A percentile compares a stretch with the other conserved stretches of the same genome.
These are phyloP conservation scores for Yamadazyma aaseri DNA, from an alignment of 1,139 yeast species.

Conservation along the genomic window DNA sequence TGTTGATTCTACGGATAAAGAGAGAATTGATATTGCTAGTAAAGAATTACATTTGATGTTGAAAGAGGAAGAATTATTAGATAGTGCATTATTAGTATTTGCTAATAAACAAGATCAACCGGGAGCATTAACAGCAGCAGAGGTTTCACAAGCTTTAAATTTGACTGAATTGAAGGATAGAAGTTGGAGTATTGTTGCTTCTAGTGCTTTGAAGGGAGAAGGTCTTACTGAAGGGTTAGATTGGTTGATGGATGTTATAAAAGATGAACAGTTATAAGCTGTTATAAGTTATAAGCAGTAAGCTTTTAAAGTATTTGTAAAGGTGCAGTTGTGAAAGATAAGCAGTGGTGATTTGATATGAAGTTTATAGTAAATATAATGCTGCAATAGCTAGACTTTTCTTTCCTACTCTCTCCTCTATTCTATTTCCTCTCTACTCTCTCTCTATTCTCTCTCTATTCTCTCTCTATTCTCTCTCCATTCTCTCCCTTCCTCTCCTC, in stretches of 20 bases:
- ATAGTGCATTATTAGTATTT: slow-evolving; percentile 87
- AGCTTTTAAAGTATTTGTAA: too few relatives aligned
- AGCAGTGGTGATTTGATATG: too few relatives aligned
- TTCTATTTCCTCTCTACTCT: too few relatives aligned
- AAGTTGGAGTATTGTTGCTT: slow-evolving; percentile 97
- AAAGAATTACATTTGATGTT: slow-evolving; percentile 91
- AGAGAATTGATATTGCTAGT: slow-evolving; percentile 82
- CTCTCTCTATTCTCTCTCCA: too few relatives aligned
- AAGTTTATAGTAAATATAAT: too few relatives aligned
- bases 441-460: too few relatives aligned
- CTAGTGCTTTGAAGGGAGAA: slow-evolving; percentile 94
- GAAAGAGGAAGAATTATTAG: slow-evolving; percentile 86
- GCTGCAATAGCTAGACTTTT: too few relatives aligned
- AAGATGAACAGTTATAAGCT: slow-evolving; percentile 74
- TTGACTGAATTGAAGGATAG: slow-evolving; percentile 89
- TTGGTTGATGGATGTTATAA: slow-evolving; percentile 94
- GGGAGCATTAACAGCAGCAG: slow-evolving; percentile 93
- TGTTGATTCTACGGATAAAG: slow-evolving; percentile 95
- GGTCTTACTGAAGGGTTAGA: slow-evolving; percentile 95
- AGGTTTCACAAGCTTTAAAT: slow-evolving; percentile 84
- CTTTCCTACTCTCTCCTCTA: too few relatives aligned
- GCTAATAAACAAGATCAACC: slow-evolving; percentile 98
- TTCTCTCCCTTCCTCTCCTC: too few relatives aligned
- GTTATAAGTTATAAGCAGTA: background rate
- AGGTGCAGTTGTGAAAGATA: too few relatives aligned